Base-by-base conservation (phyloP, 768 basidiomycete species). In the Dacryopinax primogenitus region DNA sequence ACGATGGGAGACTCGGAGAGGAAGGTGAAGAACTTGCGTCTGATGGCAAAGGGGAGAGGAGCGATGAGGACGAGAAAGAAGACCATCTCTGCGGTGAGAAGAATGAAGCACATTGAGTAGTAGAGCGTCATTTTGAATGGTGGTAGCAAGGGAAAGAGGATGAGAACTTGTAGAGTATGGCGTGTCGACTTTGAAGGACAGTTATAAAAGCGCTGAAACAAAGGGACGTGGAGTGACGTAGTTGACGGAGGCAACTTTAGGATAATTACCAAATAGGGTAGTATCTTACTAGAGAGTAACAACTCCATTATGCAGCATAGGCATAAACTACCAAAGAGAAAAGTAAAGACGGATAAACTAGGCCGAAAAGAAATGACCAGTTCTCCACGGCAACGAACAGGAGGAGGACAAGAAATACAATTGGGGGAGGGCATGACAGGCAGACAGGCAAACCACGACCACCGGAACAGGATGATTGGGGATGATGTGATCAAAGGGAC, bases 21-120 rank as follows among this genome's bases (percentile, higher is more conserved):
- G 62, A 47, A 64, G 44, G 15, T 37, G 61, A 69, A 74, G 47
- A 66, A 73, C 73, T 70, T 75, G 68, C 76, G 76, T 62, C 75
- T 74, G 90, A 87, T 0, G 92, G 92, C n/a, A 95, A 79, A 1
- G 92, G 92, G 9, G n/a, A n/a, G n/a, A n/a, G n/a, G n/a, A n/a
- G 85, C 79, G 63, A 94, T 89, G 67, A 96, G 83, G 68, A 89
- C 41, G 70, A 86, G 88, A 78, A 94, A 94, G 39, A 90, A 89
- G 66, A 76, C 79, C 88, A 92, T 91, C 83, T 92, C 90, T 62
- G 87, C 80, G 41, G 86, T 86, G 66, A 92, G 83, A 62, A 92
- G 86, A 73, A 88, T 63, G 70, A 92, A 92, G 1, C 90, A 91
- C 63, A 92, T 79, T 3, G 83, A 79, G 73, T 91, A 92, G 73